These are phyloP conservation scores for Pythium utonaiense DNA, from an alignment of 352 stramenopile species.

Conservation along the genomic window DNA sequence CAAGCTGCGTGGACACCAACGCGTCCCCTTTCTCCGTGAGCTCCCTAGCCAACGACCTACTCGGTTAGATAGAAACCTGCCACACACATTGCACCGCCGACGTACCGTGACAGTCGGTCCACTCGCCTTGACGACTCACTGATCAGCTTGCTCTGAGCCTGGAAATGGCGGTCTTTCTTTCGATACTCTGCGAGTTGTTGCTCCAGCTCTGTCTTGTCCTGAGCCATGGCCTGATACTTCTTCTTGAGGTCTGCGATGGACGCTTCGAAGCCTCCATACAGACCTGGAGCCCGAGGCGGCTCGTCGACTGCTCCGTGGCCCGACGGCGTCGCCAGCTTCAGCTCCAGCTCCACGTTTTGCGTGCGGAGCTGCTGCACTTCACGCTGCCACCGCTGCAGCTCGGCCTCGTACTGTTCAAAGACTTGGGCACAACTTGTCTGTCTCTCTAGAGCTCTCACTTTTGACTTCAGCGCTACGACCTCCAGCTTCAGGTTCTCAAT, in stretches of 20 bases:
- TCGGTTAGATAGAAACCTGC: not conserved
- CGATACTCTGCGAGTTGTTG: conserved; percentile 49
- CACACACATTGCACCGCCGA: not conserved
- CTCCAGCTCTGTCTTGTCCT: conserved; percentile 62
- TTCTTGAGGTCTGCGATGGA: conserved; percentile 52
- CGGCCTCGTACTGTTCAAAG: conserved; percentile 75
- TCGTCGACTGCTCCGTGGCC: not conserved
- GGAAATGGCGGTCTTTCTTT: conserved; percentile 63
- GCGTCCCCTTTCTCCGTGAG: conserved; percentile 54
- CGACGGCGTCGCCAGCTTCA: conserved; percentile 22
- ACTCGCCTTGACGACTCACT: conserved; percentile 61
- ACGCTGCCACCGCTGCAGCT: conserved; percentile 44
- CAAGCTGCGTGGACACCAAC: conserved; percentile 44
- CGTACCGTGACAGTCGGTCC: conserved; percentile 55
- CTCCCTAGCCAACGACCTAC: conserved; percentile 28
- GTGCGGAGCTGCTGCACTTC: conserved; percentile 57
- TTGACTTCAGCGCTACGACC: conserved; percentile 55
- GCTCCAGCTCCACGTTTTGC: conserved; percentile 63
- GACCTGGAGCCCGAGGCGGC: not conserved
- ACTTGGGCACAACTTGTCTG: conserved; percentile 41
- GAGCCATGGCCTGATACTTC: conserved; percentile 52
- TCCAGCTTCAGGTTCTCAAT: conserved; percentile 78
- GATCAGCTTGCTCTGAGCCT: conserved; percentile 59
- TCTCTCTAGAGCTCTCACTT: conserved; percentile 60
- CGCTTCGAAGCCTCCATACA: conserved; percentile 6